Percentiles rank a stretch among this genome's conserved stretches.
phyloP scores from a whole-genome alignment of 2,329 filamentous ascomycete genomes.

The Chaetomiaceae sp. region DNA sequence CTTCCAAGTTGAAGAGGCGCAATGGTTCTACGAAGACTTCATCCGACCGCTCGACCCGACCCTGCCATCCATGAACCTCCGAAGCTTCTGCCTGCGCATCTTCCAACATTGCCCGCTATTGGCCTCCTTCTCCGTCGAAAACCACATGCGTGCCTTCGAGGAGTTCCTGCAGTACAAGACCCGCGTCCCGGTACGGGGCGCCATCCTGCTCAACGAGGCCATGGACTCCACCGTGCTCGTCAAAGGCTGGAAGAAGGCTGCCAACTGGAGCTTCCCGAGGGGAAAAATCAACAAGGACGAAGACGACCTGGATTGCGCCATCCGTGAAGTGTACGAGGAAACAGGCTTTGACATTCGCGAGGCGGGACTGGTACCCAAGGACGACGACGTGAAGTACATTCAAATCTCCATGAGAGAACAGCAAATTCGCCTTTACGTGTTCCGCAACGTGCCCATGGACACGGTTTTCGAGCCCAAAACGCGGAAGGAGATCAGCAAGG shows the following conservation, averaged over 20 bases:
- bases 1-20: constrained; percentile 97
- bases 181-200: constrained; percentile 85
- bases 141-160: constrained; percentile 77
- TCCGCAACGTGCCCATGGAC: constrained; percentile 80
- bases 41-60: constrained; percentile 82
- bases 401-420: constrained; percentile 88
- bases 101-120: constrained; percentile 92
- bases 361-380: constrained; percentile 68
- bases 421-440: constrained; percentile 87
- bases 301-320: constrained; percentile 84
- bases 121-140: constrained; percentile 69
- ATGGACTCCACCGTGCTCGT: constrained; percentile 94
- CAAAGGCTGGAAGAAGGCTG: constrained; percentile 95
- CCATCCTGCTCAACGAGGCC: constrained; percentile 84
- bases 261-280: constrained; percentile 92
- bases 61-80: constrained; percentile 78
- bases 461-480: constrained; percentile 85
- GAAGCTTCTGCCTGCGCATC: constrained; percentile 80
- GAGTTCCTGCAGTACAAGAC: constrained; percentile 94
- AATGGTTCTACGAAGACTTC: constrained; percentile 99
- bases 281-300: constrained; percentile 99
- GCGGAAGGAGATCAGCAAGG: constrained; percentile 95
- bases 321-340: constrained; percentile 93
- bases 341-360: constrained; percentile 78
- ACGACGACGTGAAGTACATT: constrained; percentile 72